Evolutionary conservation across 495 filamentous ascomycete species (phyloP).

Genomic region (Antarctomyces pellizariae): DNA sequence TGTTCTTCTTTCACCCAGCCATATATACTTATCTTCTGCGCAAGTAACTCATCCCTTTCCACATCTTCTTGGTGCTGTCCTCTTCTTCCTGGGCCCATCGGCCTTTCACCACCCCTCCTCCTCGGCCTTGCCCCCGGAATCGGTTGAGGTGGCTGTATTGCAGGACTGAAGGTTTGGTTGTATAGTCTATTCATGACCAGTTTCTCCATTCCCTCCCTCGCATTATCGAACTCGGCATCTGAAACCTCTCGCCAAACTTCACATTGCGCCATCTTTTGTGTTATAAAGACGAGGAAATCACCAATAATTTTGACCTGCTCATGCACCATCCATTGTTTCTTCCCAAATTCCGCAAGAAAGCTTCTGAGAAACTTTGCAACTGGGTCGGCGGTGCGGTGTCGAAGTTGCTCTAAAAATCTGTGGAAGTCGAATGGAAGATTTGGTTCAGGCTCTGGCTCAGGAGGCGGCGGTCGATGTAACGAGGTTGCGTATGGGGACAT

Average conservation of each 20-base stretch:
- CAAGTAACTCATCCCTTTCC: slow-evolving; percentile 80
- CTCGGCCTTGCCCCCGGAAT: slow-evolving; percentile 45
- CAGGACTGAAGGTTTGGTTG: slow-evolving; percentile 85
- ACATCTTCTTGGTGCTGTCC: slow-evolving; percentile 98
- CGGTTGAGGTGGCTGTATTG: slow-evolving; percentile 62
- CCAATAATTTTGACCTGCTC: slow-evolving; percentile 97
- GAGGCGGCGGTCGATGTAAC: slow-evolving; percentile 46
- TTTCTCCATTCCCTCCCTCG: slow-evolving; percentile 97
- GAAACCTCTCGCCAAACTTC: slow-evolving; percentile 93
- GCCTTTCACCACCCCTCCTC: slow-evolving; percentile 39
- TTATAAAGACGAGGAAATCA: slow-evolving; percentile 93
- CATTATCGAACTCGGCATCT: slow-evolving; percentile 95
- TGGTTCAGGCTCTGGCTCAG: slow-evolving; percentile 73
- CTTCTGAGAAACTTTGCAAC: slow-evolving; percentile 89
- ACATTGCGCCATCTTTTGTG: slow-evolving; percentile 95
- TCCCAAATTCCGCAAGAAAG: slow-evolving; percentile 84
- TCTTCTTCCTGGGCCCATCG: slow-evolving; percentile 56
- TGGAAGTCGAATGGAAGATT: slow-evolving; percentile 94
- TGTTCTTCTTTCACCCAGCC: slow-evolving; percentile 87
- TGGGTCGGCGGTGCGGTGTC: slow-evolving; percentile 87
- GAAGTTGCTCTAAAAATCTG: slow-evolving; percentile 81
- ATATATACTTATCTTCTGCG: slow-evolving; percentile 92
- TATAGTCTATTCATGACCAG: slow-evolving; percentile 98
- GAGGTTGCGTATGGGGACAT: slow-evolving; percentile 28
- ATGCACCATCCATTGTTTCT: slow-evolving; percentile 98